Evolutionary conservation across 768 basidiomycete genomes (phyloP).

Genomic region (Suillus clintonianus): DNA sequence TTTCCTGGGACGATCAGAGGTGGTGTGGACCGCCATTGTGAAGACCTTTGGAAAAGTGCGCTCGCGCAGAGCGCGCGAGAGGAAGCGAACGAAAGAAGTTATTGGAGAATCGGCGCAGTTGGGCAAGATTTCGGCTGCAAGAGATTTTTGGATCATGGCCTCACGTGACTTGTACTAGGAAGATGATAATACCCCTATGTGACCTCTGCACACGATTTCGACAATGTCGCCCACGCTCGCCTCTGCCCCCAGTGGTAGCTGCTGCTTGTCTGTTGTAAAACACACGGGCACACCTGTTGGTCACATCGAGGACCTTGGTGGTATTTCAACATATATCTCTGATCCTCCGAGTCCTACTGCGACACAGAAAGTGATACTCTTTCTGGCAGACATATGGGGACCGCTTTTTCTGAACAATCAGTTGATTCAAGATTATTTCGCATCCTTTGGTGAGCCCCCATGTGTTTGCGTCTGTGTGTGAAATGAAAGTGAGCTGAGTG

Average conservation of each 20-base stretch:
- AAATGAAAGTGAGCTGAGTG: neutral
- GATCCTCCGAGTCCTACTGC: constrained; percentile 36
- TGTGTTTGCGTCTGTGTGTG: neutral
- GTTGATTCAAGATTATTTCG: constrained; percentile 62
- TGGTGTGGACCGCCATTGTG: neutral
- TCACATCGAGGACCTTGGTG: constrained; percentile 43
- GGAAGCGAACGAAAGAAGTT: neutral
- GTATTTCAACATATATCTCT: constrained; percentile 54
- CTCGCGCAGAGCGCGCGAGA: constrained; percentile 4
- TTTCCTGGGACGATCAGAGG: neutral
- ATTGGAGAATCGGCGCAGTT: neutral
- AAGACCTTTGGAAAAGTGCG: neutral
- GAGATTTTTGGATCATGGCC: neutral
- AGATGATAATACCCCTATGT: neutral
- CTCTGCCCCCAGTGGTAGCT: constrained; percentile 40
- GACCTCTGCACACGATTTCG: no score
- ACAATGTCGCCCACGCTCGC: constrained; percentile 36
- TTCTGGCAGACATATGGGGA: constrained; percentile 57
- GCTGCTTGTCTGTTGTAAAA: constrained; percentile 51
- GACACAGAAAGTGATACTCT: constrained; percentile 50
- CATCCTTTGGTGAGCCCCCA: constrained; percentile 46
- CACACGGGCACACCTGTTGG: constrained; percentile 52
- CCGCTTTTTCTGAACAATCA: constrained; percentile 56
- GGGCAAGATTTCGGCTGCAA: neutral
- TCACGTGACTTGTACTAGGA: neutral